Base-by-base conservation (phyloP, 1,284 basidiomycete genomes). In the Moesziomyces aphidis region DNA sequence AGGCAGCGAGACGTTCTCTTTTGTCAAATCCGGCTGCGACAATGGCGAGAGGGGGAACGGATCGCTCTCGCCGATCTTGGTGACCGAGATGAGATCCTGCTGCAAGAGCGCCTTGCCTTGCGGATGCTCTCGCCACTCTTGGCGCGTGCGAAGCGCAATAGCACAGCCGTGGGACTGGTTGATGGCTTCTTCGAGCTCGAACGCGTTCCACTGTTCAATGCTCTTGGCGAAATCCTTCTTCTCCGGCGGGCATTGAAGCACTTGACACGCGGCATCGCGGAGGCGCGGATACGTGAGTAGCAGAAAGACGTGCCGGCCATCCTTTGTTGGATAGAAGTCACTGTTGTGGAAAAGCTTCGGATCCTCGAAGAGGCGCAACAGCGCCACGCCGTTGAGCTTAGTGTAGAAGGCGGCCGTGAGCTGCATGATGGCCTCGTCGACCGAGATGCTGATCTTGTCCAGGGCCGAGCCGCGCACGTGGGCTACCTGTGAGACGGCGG, bases 341-440 rank as follows among this genome's bases (percentile, higher is more conserved):
- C 49, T 50, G 49, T 50, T 50, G 31, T 50, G 49, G 49, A 50
- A 50, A 19, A 50, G 28, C 28, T 50, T 50, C 21, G 28, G 49
- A 21, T 50, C 49, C 6, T 50, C 49, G 49, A 50, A 50, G 28
- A 50, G 49, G n/a, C 49, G 49, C 5, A 50, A n/a, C 26, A 50
- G 49, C 8, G 26, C 31, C n/a, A 50, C 49, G 17, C 49, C 49
- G 28, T 50, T 50, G 49, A 50, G 19, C n/a, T 50, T 50, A 21
- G 49, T 50, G 31, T 50, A 50, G 49, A 50, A 50, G 49, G 49
- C 49, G 19, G 49, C 49, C 5, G 49, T 50, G 28, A 50, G 49
- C 49, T 50, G 49, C 49, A 50, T 50, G 49, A 50, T 50, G 49
- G 49, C 49, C 28, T 50, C 49, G 28, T 50, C 49, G 8, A 50